Percentiles rank a stretch among this genome's conserved stretches.
These are phyloP conservation scores for Ambrosia hybrid DNA, from an alignment of 140 eudicot species.

Conservation along the genomic window DNA sequence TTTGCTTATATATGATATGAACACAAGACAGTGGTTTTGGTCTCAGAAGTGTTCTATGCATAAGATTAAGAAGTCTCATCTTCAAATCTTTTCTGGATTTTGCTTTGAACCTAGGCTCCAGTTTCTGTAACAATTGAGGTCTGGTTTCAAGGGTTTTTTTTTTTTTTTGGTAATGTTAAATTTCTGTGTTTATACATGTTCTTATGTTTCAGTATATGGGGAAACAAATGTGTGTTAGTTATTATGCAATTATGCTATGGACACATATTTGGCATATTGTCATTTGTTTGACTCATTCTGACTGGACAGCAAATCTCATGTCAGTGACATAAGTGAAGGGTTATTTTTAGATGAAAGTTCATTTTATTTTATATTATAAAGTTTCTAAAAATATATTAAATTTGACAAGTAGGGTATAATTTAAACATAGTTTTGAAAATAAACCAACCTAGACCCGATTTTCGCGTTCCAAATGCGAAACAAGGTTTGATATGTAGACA, in stretches of 20 bases:
- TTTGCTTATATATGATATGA: slow-evolving; percentile 50
- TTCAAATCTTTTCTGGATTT: slow-evolving; percentile 57
- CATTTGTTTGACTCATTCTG: background rate
- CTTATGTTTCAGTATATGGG: slow-evolving; percentile 5
- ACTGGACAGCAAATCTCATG: background rate
- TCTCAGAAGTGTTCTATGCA: slow-evolving; percentile 38
- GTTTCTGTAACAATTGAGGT: slow-evolving; percentile 21
- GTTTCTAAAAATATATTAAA: too few species aligned
- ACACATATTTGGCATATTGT: background rate
- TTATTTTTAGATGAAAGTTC: too few species aligned
- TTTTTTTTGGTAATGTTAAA: slow-evolving; percentile 11
- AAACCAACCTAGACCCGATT: too few species aligned
- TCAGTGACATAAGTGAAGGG: background rate
- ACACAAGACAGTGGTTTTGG: slow-evolving; percentile 42
- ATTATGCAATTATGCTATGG: background rate
- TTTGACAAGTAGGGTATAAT: too few species aligned
- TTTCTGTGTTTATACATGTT: slow-evolving; percentile 13
- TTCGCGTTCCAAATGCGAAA: background rate
- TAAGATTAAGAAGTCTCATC: slow-evolving; percentile 55
- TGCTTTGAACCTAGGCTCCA: slow-evolving; percentile 51
- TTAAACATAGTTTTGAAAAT: too few species aligned
- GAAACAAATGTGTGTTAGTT: slow-evolving; percentile 11
- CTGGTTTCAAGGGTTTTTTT: background rate
- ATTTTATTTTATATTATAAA: too few species aligned
- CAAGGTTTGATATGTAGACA: background rate